These are phyloP conservation scores for Grosmannia huntii DNA, from an alignment of 2,329 filamentous ascomycete species.

Conservation along the genomic window DNA sequence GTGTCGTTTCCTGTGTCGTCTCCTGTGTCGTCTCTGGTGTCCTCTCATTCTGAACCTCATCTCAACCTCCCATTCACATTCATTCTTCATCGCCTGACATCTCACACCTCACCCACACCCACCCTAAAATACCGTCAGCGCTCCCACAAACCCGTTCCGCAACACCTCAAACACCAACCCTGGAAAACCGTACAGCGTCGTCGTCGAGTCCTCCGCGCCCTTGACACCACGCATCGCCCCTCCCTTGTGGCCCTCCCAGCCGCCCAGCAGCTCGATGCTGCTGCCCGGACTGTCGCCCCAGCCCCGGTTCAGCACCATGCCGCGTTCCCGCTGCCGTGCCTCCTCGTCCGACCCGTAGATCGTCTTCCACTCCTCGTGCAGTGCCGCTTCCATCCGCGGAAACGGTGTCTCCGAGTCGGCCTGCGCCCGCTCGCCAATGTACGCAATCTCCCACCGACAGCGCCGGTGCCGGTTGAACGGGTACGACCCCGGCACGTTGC, in stretches of 20 bases:
- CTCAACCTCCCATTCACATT: too few relatives aligned
- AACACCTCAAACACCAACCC: conserved; percentile 91
- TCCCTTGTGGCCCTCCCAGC: conserved; percentile 61
- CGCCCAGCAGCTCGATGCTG: conserved; percentile 73
- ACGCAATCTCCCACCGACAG: conserved; percentile 70
- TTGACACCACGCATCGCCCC: conserved; percentile 33
- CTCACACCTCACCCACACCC: background rate
- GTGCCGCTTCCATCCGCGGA: conserved; percentile 52
- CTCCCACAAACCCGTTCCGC: conserved; percentile 81
- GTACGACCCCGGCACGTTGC: conserved; percentile 90
- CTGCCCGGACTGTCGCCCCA: conserved; percentile 88
- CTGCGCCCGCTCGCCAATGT: conserved; percentile 26
- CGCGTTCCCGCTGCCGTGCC: conserved; percentile 40
- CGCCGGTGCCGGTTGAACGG: conserved; percentile 91
- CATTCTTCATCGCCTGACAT: too few relatives aligned
- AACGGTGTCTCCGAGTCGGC: conserved; percentile 66
- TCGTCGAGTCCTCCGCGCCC: conserved; percentile 47
- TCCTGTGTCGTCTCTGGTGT: too few relatives aligned
- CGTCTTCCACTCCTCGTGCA: conserved; percentile 58
- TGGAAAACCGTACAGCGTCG: conserved; percentile 85
- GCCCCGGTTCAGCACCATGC: conserved; percentile 84
- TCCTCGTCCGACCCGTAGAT: conserved; percentile 46
- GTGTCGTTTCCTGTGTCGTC: too few relatives aligned
- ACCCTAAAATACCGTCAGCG: conserved; percentile 70
- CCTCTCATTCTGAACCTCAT: too few relatives aligned